Conservation (phyloP, 768 basidiomycete genomes). For the Gloeostereum incarnatum region DNA sequence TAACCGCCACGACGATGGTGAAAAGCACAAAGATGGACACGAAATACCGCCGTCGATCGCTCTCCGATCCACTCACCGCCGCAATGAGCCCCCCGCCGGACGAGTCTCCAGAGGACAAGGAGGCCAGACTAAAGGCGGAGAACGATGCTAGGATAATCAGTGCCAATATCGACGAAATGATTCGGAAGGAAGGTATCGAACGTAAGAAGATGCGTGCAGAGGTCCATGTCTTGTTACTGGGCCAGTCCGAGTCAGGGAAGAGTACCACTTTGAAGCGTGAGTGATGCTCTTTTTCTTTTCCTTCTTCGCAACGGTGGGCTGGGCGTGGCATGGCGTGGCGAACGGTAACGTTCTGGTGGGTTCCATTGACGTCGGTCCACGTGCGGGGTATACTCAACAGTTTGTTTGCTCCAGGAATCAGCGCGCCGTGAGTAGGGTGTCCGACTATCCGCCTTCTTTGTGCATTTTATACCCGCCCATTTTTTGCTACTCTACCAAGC, state of each 20-base stretch:
- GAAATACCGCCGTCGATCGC: constrained; percentile 26
- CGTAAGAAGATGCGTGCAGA: constrained; percentile 49
- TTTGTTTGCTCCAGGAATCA: too few relatives aligned
- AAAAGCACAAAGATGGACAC: constrained; percentile 25
- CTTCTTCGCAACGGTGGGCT: constrained; percentile 3
- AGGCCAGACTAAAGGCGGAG: constrained; percentile 56
- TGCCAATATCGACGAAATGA: constrained; percentile 73
- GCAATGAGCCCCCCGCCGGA: constrained; percentile 62
- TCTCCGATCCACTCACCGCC: constrained; percentile 64
- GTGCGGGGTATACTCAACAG: too few relatives aligned
- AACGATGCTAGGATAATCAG: constrained; percentile 64
- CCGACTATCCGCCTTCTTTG: too few relatives aligned
- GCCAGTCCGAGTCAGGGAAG: constrained; percentile 87
- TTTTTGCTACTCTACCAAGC: too few relatives aligned
- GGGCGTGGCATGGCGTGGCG: neutral
- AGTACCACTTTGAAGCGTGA: constrained; percentile 84
- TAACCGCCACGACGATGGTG: constrained; percentile 21
- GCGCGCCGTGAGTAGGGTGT: too few relatives aligned
- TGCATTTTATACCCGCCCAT: too few relatives aligned
- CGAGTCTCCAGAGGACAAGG: constrained; percentile 62
- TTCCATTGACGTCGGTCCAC: too few relatives aligned
- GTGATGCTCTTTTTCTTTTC: constrained; percentile 20
- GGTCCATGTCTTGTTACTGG: constrained; percentile 72
- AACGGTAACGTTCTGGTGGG: too few relatives aligned
- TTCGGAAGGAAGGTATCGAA: constrained; percentile 56